Percentiles rank a stretch among this genome's conserved stretches.
phyloP scores from a whole-genome alignment of 2,329 filamentous ascomycete species.

The Stenocarpella maydis region DNA sequence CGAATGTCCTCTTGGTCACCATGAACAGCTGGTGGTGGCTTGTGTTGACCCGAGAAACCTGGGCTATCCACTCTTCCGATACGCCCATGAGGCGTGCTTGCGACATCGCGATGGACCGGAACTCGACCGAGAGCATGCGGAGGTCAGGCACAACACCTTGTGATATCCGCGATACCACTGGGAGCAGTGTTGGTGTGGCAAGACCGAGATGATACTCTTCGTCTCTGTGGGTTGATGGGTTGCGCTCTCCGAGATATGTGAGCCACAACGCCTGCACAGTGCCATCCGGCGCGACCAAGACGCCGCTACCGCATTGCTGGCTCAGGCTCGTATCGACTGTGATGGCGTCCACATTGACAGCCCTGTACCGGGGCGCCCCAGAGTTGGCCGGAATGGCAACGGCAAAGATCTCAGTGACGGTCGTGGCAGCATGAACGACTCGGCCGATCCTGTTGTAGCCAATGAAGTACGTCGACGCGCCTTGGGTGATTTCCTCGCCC shows the following conservation, averaged over 20 bases:
- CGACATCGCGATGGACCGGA: conserved; percentile 94
- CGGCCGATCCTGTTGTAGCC: conserved; percentile 97
- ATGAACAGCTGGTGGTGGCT: conserved; percentile 97
- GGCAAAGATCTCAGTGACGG: conserved; percentile 95
- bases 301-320: conserved; percentile 91
- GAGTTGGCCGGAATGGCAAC: conserved; percentile 94
- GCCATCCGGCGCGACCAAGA: conserved; percentile 87
- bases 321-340: conserved; percentile 94
- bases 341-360: conserved; percentile 95
- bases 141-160: conserved; percentile 80
- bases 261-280: conserved; percentile 96
- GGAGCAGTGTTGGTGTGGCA: conserved; percentile 85
- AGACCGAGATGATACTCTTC: conserved; percentile 97
- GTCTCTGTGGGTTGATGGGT: conserved; percentile 34
- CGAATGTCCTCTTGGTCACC: conserved; percentile 86
- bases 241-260: conserved; percentile 86
- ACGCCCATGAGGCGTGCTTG: conserved; percentile 98
- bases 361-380: conserved; percentile 87
- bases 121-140: conserved; percentile 92
- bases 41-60: conserved; percentile 81
- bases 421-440: conserved; percentile 92
- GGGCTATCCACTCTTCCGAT: conserved; percentile 92
- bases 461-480: conserved; percentile 93
- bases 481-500: conserved; percentile 84
- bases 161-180: conserved; percentile 88